Evolutionary conservation across 225 moss, liverwort and hornwort species (phyloP).

Genomic region (Marchantia paleacea): DNA sequence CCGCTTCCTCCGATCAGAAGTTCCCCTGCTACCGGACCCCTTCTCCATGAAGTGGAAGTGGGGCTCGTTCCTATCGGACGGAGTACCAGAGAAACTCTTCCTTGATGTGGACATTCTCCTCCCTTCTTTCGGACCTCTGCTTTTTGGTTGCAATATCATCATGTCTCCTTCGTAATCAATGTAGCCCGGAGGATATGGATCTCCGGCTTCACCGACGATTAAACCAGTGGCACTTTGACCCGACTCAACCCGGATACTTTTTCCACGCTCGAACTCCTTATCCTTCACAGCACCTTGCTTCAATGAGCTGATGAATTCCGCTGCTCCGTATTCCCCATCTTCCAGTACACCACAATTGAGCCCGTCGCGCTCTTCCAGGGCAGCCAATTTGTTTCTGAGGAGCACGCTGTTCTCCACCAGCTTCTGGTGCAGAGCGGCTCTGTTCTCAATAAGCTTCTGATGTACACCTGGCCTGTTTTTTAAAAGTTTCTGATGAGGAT

Average conservation of each 20-base stretch:
- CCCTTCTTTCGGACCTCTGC: conserved; percentile 28
- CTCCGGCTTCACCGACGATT: not conserved
- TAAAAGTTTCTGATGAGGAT: conserved; percentile 48
- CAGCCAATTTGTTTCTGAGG: conserved; percentile 57
- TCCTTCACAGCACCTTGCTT: conserved; percentile 51
- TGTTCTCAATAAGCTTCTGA: conserved; percentile 70
- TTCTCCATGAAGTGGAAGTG: conserved; percentile 21
- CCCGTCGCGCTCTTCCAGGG: conserved; percentile 61
- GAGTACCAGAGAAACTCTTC: conserved; percentile 33
- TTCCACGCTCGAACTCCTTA: conserved; percentile 41
- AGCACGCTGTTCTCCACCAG: conserved; percentile 66
- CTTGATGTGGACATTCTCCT: conserved; percentile 36
- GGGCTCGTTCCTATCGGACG: conserved; percentile 12
- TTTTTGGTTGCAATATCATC: not conserved
- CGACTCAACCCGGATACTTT: conserved; percentile 24
- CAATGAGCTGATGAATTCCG: conserved; percentile 67
- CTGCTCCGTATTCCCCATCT: conserved; percentile 59
- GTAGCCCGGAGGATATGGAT: conserved; percentile 8
- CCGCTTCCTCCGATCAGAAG: conserved; percentile 37
- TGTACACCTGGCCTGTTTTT: conserved; percentile 55
- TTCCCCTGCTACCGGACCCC: conserved; percentile 9
- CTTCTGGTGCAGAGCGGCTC: conserved; percentile 57
- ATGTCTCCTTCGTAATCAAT: conserved; percentile 22
- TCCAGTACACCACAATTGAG: conserved; percentile 43
- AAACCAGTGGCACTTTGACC: conserved; percentile 9